Percentiles rank a stretch among this genome's conserved stretches.
Conservation (phyloP, 2,329 filamentous ascomycete species). For the Penicillium sp. region DNA sequence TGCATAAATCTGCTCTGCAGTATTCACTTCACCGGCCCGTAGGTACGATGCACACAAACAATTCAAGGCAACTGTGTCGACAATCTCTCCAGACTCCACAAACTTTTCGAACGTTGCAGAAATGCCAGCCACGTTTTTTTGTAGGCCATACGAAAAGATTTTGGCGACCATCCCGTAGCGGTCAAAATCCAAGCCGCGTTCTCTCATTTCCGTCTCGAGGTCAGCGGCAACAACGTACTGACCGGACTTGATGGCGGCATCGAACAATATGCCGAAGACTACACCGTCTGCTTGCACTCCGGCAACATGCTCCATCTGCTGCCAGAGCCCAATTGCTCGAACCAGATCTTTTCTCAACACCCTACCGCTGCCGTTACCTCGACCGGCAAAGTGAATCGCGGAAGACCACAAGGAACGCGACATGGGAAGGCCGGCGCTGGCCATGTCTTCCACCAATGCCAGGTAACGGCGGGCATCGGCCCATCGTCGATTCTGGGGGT, state of each 20-base stretch:
- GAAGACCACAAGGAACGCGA: slow-evolving; percentile 71
- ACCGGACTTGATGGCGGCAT: slow-evolving; percentile 77
- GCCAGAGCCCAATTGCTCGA: slow-evolving; percentile 73
- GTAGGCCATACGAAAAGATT: slow-evolving; percentile 78
- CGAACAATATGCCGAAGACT: slow-evolving; percentile 93
- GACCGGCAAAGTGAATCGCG: slow-evolving; percentile 72
- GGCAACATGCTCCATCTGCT: slow-evolving; percentile 76
- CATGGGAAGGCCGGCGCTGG: slow-evolving; percentile 65
- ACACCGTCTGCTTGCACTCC: slow-evolving; percentile 63
- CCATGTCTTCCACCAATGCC: slow-evolving; percentile 76
- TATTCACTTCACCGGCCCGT: slow-evolving; percentile 66
- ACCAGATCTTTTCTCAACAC: slow-evolving; percentile 59
- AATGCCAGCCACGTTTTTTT: slow-evolving; percentile 67
- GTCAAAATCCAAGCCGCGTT: slow-evolving; percentile 63
- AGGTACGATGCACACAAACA: slow-evolving; percentile 77
- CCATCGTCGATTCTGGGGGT: slow-evolving; percentile 39
- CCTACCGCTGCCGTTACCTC: slow-evolving; percentile 54
- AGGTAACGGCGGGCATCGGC: slow-evolving; percentile 72
- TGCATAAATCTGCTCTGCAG: slow-evolving; percentile 75
- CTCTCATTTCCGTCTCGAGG: slow-evolving; percentile 74
- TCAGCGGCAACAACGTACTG: slow-evolving; percentile 81
- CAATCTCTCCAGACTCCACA: slow-evolving; percentile 77
- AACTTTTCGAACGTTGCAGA: slow-evolving; percentile 74
- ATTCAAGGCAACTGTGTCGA: slow-evolving; percentile 84
- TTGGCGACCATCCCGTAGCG: slow-evolving; percentile 76